These are phyloP conservation scores for Brassica incana DNA, from an alignment of 345 rosid species.

Conservation along the genomic window DNA sequence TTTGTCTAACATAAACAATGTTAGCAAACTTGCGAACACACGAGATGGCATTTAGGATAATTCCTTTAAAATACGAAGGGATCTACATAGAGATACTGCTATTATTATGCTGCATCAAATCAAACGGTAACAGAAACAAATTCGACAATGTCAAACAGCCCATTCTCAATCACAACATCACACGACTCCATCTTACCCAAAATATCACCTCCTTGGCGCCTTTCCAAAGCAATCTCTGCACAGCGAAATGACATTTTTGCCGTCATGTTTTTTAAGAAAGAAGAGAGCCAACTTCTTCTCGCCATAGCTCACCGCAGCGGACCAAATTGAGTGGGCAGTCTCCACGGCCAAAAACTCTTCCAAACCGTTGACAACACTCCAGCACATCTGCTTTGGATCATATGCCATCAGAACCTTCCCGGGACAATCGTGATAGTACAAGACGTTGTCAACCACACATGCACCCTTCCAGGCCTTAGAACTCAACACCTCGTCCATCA, in stretches of 20 bases:
- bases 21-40: background rate
- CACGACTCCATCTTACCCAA: background rate
- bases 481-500: background rate
- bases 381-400: background rate
- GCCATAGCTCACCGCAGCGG: background rate
- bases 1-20: background rate
- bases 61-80: background rate
- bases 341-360: background rate
- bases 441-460: background rate
- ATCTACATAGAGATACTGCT: background rate
- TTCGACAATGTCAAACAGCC: background rate
- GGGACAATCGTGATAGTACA: background rate
- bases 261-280: background rate
- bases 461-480: background rate
- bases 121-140: background rate
- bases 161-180: background rate
- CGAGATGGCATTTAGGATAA: background rate
- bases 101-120: background rate
- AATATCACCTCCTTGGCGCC: background rate
- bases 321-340: background rate
- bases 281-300: background rate
- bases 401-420: background rate
- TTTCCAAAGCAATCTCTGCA: background rate
- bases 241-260: background rate
- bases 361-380: background rate